Conservation (phyloP, 2,329 filamentous ascomycete genomes). For the Aspergillus pseudotamarii region DNA sequence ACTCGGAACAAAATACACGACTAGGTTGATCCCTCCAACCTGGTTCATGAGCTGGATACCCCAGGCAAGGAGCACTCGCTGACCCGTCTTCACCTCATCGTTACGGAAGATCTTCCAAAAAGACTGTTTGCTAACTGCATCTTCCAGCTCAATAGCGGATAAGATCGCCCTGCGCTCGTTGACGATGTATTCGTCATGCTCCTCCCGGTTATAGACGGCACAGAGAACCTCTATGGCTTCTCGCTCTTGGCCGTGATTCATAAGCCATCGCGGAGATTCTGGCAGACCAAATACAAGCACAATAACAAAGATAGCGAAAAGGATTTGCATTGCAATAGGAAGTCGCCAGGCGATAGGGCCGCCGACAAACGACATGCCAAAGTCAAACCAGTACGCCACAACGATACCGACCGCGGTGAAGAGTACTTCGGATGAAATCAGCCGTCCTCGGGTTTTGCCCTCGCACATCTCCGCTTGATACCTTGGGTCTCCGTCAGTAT, state of each 20-base stretch:
- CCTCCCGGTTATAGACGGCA: background rate
- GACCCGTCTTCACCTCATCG: constrained; percentile 46
- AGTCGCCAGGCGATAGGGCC: background rate
- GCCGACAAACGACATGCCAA: background rate
- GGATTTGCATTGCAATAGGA: background rate
- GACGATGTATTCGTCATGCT: background rate
- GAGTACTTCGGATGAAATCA: background rate
- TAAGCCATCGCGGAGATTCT: background rate
- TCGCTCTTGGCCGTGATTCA: background rate
- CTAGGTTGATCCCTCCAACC: background rate
- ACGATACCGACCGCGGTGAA: background rate
- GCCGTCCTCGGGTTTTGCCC: background rate
- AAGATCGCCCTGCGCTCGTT: background rate
- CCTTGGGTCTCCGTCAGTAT: background rate
- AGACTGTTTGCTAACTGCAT: constrained; percentile 24
- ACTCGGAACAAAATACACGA: background rate
- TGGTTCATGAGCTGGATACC: constrained; percentile 36
- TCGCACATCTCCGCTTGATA: background rate
- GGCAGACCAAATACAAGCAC: background rate
- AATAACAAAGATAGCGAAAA: background rate
- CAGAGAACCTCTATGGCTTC: background rate
- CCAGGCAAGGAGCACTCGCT: constrained; percentile 52
- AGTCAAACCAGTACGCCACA: background rate
- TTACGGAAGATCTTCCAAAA: constrained; percentile 41
- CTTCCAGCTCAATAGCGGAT: background rate